Base-by-base conservation (phyloP, 2,329 filamentous ascomycete species). In the Aschersonia sp. region DNA sequence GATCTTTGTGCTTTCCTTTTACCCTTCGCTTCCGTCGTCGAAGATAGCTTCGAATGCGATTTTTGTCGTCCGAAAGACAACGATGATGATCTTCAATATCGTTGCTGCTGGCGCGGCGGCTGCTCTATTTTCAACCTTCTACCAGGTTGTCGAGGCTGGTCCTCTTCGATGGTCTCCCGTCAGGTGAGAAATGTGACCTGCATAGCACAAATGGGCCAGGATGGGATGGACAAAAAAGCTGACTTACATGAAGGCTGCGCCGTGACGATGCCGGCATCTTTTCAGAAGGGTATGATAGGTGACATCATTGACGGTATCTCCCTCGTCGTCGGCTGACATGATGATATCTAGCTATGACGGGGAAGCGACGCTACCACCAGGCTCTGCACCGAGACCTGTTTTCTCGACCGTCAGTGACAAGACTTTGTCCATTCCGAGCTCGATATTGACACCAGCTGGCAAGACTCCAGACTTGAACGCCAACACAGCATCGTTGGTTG, bases 101-200 rank as follows among this genome's bases (percentile, higher is more conserved):
- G 51, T 49, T 40, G 45, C 57, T 14, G 49, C 49, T 29, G 49
- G 55, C 32, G 58, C 50, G 37, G 58, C 50, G 50, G 46, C 62
- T 5, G 57, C 49, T 52, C 41, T 61, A 47, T 53, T 64, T 49
- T 49, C 54, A 54, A 52, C 54, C 22, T 56, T 59, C 51, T 58
- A 22, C 22, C 22, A 22, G 4, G 22, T 51, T 48, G 54, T 54
- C 30, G 54, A 61, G 59, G 63, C 63, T 53, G 63, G 62, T 53
- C 66, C 60, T 59, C 53, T 62, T 32, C 56, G 55, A 47, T 58
- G 62, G 60, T 58, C 55, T 53, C 53, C 54, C 52, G 59, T 52
- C 53, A 49, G 59, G 62, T 65, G 51, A 46, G 59, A 53, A 40
- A 32, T 10, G n/a, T 30, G 4, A 30, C 8, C 30, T 22, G n/a